Conservation (phyloP, 2,329 filamentous ascomycete genomes). For the Nannizziopsis barbatae region DNA sequence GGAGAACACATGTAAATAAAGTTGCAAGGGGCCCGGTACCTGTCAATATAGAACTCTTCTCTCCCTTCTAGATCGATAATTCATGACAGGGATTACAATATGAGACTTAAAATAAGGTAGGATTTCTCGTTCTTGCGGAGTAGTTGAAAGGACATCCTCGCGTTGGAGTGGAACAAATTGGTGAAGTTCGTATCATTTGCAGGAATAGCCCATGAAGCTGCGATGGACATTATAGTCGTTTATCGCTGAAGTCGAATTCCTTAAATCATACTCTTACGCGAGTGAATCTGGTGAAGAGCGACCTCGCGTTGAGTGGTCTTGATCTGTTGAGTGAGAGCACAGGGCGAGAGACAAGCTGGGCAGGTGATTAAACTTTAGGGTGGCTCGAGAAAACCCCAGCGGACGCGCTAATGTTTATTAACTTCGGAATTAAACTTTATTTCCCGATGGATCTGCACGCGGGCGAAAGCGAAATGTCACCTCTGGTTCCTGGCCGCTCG, state of each 20-base stretch:
- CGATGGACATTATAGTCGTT: no score
- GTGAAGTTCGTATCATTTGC: not conserved
- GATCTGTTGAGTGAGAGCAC: not conserved
- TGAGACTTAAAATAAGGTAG: constrained; percentile 5
- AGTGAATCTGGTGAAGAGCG: not conserved
- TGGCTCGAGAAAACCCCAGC: not conserved
- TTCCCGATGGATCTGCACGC: constrained; percentile 1
- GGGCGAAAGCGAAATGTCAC: not conserved
- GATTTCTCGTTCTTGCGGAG: constrained; percentile 2
- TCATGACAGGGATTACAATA: not conserved
- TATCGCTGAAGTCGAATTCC: no score
- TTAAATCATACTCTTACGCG: no score
- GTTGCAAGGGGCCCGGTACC: not conserved
- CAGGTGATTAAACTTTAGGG: not conserved
- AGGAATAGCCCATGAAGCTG: not conserved
- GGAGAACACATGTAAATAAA: not conserved
- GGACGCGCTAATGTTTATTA: constrained; percentile 2
- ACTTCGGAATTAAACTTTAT: not conserved
- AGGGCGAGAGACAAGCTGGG: not conserved
- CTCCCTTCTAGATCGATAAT: not conserved
- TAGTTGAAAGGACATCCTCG: constrained; percentile 1
- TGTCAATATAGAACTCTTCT: not conserved
- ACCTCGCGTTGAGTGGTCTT: not conserved
- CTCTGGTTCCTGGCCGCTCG: no score
- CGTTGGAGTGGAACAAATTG: constrained; percentile 2